A percentile compares a stretch with the other conserved stretches of the same genome.
Conservation (phyloP, 2,329 filamentous ascomycete species). For the Hymenotorrendiella dingleyae region DNA sequence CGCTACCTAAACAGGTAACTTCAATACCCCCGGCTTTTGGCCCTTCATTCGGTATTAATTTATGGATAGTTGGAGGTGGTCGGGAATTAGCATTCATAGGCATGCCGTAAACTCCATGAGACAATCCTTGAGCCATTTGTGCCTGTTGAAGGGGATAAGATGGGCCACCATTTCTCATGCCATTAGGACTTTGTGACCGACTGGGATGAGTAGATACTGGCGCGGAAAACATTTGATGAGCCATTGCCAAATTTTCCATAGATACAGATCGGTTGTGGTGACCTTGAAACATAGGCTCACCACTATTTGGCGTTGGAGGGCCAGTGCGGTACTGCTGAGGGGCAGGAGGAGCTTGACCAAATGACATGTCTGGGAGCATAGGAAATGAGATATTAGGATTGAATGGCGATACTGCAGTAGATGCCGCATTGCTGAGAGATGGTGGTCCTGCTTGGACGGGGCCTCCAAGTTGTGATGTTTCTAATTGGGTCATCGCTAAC, state of each 20-base stretch:
- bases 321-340: conserved; percentile 47
- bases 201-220: conserved; percentile 69
- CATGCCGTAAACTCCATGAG: conserved; percentile 44
- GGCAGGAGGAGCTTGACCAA: conserved; percentile 21
- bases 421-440: conserved; percentile 28
- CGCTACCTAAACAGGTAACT: conserved; percentile 75
- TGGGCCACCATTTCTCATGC: conserved; percentile 41
- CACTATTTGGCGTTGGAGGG: conserved; percentile 61
- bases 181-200: conserved; percentile 68
- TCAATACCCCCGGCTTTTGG: conserved; percentile 80
- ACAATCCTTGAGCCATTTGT: conserved; percentile 41
- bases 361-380: conserved; percentile 29
- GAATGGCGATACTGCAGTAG: conserved; percentile 47
- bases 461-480: conserved; percentile 42
- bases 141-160: conserved; percentile 37
- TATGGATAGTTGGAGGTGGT: conserved; percentile 65
- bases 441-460: conserved; percentile 34
- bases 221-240: conserved; percentile 61
- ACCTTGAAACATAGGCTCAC: conserved; percentile 53
- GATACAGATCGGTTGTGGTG: conserved; percentile 53
- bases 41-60: conserved; percentile 77
- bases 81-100: conserved; percentile 44
- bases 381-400: conserved; percentile 43
- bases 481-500: conserved; percentile 76
- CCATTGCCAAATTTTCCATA: conserved; percentile 57